A percentile compares a stretch with the other conserved stretches of the same genome.
These are phyloP conservation scores for Zygosaccharomyces lentus DNA, from an alignment of 805 yeast genomes.

Conservation along the genomic window DNA sequence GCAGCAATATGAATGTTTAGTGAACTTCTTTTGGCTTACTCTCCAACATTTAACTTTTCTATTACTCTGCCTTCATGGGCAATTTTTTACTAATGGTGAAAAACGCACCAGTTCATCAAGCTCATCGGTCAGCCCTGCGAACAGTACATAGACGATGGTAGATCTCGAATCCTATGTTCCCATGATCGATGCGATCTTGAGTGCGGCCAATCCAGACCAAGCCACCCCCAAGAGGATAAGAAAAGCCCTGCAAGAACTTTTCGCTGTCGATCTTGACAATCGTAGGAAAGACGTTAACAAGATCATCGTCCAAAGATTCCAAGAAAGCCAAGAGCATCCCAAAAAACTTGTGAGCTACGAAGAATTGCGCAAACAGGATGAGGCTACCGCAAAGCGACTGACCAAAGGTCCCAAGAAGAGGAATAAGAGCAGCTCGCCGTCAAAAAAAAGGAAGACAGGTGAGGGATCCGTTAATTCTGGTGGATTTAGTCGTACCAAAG, in stretches of 20 bases:
- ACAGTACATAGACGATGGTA: slow-evolving; percentile 7
- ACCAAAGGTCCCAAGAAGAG: slow-evolving; percentile 29
- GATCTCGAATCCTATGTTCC: slow-evolving; percentile 45
- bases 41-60: neutral
- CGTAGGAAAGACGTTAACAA: slow-evolving; percentile 54
- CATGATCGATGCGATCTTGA: slow-evolving; percentile 68
- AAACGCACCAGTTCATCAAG: neutral
- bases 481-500: slow-evolving; percentile 38
- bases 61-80: neutral
- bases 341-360: slow-evolving; percentile 28
- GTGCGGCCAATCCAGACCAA: slow-evolving; percentile 63
- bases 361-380: slow-evolving; percentile 47
- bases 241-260: slow-evolving; percentile 66
- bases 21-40: neutral
- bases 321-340: slow-evolving; percentile 39
- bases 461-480: slow-evolving; percentile 16
- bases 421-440: slow-evolving; percentile 10
- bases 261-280: slow-evolving; percentile 50
- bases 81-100: neutral
- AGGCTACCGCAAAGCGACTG: slow-evolving; percentile 47
- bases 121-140: neutral
- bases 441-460: slow-evolving; percentile 15
- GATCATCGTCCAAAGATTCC: slow-evolving; percentile 56
- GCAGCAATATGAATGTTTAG: neutral
- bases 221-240: slow-evolving; percentile 70